Base-by-base conservation (phyloP, 148 eudicot genomes). In the Diospyros kaki region DNA sequence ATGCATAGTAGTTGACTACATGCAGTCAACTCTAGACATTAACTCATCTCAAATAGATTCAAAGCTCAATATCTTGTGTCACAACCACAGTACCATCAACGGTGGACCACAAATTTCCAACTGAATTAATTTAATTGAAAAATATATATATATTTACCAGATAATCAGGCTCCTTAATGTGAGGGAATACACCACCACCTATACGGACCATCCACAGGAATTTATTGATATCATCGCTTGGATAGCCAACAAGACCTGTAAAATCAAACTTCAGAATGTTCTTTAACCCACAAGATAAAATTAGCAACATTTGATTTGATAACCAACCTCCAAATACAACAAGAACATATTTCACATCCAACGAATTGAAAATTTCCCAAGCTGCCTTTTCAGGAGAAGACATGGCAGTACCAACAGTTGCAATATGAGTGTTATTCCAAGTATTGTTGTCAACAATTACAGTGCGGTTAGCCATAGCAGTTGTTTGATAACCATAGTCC, bases 391-490 rank as follows among this genome's bases (percentile, higher is more conserved):
- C 98, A 60, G 98, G 98, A 72, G 98, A 95, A 41, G 98, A 95
- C 98, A 95, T 95, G 76, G 97, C 98, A 77, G 98, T 95, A 76
- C 98, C 98, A 73, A 95, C 98, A 55, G 98, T 92, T 64, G 96
- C 98, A 77, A 95, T 95, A 77, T 95, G 98, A 48, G 98, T 95
- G 81, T 95, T 95, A 82, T 95, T 95, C 98, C 98, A 95, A 55
- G 99, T 95, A 81, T 95, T 95, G 66, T 95, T 95, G 82, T 95
- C 99, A 76, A 95, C 97, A 81, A 95, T 90, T 73, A 95, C 99
- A 67, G 99, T 95, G 70, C 99, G 96, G 82, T 95, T 95, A 48
- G 99, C 99, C 99, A 93, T 95, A 38, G 99, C 99, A 78, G 99
- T 95, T 64, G 99, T 95, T 81, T 93, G 97, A 82, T 95, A 95